Evolutionary conservation across 306 rosid genomes (phyloP).

Genomic region (Trifolium repens): DNA sequence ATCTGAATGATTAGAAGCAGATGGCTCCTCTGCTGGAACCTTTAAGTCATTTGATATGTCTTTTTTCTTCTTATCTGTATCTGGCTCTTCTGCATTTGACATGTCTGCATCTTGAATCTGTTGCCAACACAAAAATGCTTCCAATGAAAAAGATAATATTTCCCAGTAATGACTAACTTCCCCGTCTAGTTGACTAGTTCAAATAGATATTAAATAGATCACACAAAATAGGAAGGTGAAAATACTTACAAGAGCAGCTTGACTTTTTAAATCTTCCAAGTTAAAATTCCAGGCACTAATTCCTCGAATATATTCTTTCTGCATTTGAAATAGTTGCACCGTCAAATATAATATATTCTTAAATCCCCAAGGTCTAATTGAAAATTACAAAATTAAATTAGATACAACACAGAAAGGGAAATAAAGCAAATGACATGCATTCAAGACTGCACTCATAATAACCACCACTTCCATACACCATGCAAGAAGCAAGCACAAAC

Average conservation of each 20-base stretch:
- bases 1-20: slow-evolving; percentile 56
- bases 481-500: slow-evolving; percentile 27
- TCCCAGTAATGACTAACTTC: slow-evolving; percentile 31
- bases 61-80: slow-evolving; percentile 52
- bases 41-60: slow-evolving; percentile 51
- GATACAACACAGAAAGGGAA: slow-evolving; percentile 1
- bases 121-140: slow-evolving; percentile 39
- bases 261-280: slow-evolving; percentile 91
- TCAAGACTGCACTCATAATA: slow-evolving; percentile 16
- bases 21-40: slow-evolving; percentile 53
- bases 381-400: slow-evolving; percentile 15
- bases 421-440: slow-evolving; percentile 29
- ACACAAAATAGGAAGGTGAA: slow-evolving; percentile 37
- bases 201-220: slow-evolving; percentile 30
- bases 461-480: slow-evolving; percentile 20
- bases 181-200: slow-evolving; percentile 14
- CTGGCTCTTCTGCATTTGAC: slow-evolving; percentile 58
- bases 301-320: slow-evolving; percentile 99
- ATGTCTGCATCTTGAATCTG: slow-evolving; percentile 88
- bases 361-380: slow-evolving; percentile 19
- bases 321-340: slow-evolving; percentile 41
- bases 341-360: slow-evolving; percentile 29
- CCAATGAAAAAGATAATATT: slow-evolving; percentile 25
- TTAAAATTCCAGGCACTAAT: slow-evolving; percentile 99
- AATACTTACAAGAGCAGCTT: slow-evolving; percentile 94